Evolutionary conservation across 139 green algal species (phyloP).

Genomic region (Chlorella sp.): DNA sequence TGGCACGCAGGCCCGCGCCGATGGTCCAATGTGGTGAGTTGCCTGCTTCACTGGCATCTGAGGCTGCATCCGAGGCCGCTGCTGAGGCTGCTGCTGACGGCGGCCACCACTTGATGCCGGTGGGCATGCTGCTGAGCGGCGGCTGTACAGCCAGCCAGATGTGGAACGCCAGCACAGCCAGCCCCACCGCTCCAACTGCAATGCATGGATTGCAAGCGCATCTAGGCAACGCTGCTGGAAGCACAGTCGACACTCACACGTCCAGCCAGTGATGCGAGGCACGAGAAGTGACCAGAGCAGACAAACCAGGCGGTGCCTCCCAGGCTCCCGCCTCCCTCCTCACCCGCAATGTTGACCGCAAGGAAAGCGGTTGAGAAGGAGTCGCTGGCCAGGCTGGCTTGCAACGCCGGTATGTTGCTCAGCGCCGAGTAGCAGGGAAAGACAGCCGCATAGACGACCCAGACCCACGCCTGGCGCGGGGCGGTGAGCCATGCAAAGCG

Average conservation of each 20-base stretch:
- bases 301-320: background rate
- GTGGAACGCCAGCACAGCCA: background rate
- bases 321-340: background rate
- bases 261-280: too few relatives aligned
- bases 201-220: too few relatives aligned
- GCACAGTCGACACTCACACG: too few relatives aligned
- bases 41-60: too few relatives aligned
- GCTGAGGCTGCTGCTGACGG: background rate
- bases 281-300: too few relatives aligned
- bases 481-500: conserved; percentile 14
- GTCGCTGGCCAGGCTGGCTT: background rate
- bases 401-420: conserved; percentile 10
- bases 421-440: conserved; percentile 1
- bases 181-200: background rate
- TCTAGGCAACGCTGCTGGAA: too few relatives aligned
- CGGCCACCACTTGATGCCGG: too few relatives aligned
- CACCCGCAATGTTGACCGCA: background rate
- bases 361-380: background rate
- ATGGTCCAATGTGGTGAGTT: too few relatives aligned
- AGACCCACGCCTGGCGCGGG: background rate
- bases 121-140: background rate
- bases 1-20: background rate
- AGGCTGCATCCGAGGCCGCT: background rate
- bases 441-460: background rate
- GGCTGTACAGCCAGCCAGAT: background rate